Conservation (phyloP, 768 basidiomycete genomes). For the Pleurotus ostreatus region DNA sequence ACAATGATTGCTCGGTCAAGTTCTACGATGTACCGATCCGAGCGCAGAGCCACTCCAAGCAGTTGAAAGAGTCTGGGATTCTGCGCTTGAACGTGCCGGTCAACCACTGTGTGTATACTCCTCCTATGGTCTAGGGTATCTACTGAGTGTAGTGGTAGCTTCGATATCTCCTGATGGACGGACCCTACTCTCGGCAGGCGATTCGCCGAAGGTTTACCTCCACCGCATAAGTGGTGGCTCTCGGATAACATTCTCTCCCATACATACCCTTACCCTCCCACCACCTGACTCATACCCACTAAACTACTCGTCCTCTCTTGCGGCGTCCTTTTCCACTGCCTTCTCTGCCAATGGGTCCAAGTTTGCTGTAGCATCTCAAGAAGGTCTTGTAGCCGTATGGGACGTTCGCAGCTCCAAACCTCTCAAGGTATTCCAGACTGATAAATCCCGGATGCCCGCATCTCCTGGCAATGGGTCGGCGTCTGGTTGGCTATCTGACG, state of each 20-base stretch:
- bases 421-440: constrained; percentile 64
- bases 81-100: constrained; percentile 65
- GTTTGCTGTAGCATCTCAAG: constrained; percentile 82
- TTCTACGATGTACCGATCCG: constrained; percentile 73
- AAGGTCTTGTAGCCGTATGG: constrained; percentile 78
- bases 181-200: constrained; percentile 86
- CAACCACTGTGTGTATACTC: constrained; percentile 65
- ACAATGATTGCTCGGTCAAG: constrained; percentile 81
- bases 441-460: constrained; percentile 28
- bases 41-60: constrained; percentile 34
- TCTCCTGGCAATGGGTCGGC: constrained; percentile 35
- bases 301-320: constrained; percentile 38
- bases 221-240: constrained; percentile 71
- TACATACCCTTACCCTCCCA: constrained; percentile 65
- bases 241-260: constrained; percentile 56
- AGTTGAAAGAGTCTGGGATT: constrained; percentile 46
- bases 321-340: constrained; percentile 77
- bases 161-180: constrained; percentile 88
- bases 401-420: constrained; percentile 74
- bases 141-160: constrained; percentile 40
- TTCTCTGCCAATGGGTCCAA: constrained; percentile 75
- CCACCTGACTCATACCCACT: constrained; percentile 41
- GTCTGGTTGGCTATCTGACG: constrained; percentile 55
- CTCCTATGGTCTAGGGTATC: constrained; percentile 3
- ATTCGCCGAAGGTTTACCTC: constrained; percentile 82